A percentile compares a stretch with the other conserved stretches of the same genome.
Evolutionary conservation across 805 yeast species (phyloP).

Genomic region (Wickerhamia fluorescens): DNA sequence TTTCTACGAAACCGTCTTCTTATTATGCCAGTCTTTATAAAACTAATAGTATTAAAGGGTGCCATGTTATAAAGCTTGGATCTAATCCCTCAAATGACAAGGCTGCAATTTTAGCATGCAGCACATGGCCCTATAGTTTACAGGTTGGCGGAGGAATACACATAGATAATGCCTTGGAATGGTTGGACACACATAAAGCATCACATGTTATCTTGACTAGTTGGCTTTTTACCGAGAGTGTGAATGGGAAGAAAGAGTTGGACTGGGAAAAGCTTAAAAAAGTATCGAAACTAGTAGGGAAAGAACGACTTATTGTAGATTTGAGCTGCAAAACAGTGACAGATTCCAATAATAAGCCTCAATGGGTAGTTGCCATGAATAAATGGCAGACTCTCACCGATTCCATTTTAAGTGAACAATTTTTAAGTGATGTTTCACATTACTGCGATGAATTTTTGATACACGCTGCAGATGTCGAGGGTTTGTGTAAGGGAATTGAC

Average conservation of each 20-base stretch:
- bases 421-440: conserved; percentile 46
- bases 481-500: conserved; percentile 90
- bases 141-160: conserved; percentile 95
- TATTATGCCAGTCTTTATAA: conserved; percentile 70
- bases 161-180: conserved; percentile 58
- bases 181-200: conserved; percentile 72
- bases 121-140: conserved; percentile 62
- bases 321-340: conserved; percentile 63
- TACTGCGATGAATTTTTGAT: conserved; percentile 84
- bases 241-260: conserved; percentile 21
- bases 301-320: conserved; percentile 69
- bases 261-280: conserved; percentile 45
- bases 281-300: conserved; percentile 55
- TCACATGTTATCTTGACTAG: conserved; percentile 88
- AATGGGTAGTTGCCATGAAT: conserved; percentile 96
- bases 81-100: conserved; percentile 64
- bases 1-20: conserved; percentile 65
- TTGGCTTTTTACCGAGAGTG: conserved; percentile 69
- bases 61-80: conserved; percentile 93
- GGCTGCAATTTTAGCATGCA: conserved; percentile 74
- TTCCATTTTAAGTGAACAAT: conserved; percentile 44
- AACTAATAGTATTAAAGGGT: conserved; percentile 53
- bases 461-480: conserved; percentile 99
- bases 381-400: conserved; percentile 92
- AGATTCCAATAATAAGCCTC: conserved; percentile 13